A percentile compares a stretch with the other conserved stretches of the same genome.
These are phyloP conservation scores for Trichosporon coremiiforme DNA, from an alignment of 1,284 basidiomycete genomes.

Conservation along the genomic window DNA sequence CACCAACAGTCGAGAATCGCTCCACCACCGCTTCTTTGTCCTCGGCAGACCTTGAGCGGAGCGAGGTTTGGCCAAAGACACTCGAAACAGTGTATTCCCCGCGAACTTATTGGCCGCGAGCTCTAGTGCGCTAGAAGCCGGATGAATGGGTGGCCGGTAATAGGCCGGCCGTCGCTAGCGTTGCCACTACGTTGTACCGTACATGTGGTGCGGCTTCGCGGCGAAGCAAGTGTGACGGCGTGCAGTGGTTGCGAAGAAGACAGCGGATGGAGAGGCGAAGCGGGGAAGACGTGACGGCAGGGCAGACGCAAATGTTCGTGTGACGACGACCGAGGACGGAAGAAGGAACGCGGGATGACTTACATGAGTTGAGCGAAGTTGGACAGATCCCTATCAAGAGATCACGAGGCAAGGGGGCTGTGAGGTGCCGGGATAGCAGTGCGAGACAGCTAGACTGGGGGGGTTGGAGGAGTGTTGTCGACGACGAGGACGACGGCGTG, in stretches of 20 bases:
- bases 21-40: conserved; percentile 8
- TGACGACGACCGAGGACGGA: neutral
- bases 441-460: neutral
- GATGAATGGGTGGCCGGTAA: conserved; percentile 11
- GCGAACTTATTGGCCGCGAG: neutral
- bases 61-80: conserved; percentile 1
- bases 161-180: conserved; percentile 12
- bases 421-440: neutral
- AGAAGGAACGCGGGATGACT: neutral
- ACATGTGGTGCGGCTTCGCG: neutral
- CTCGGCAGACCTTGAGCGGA: neutral
- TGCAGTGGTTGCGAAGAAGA: neutral
- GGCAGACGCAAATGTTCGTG: neutral
- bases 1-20: neutral
- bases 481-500: neutral
- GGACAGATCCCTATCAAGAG: neutral
- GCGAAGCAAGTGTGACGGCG: neutral
- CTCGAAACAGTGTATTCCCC: neutral
- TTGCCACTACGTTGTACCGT: neutral
- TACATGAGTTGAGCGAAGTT: neutral
- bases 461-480: neutral
- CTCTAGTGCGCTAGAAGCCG: neutral
- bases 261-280: neutral
- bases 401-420: neutral
- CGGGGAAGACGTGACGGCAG: neutral